Base-by-base conservation (phyloP, 768 basidiomycete genomes). In the Agaricus blazei region DNA sequence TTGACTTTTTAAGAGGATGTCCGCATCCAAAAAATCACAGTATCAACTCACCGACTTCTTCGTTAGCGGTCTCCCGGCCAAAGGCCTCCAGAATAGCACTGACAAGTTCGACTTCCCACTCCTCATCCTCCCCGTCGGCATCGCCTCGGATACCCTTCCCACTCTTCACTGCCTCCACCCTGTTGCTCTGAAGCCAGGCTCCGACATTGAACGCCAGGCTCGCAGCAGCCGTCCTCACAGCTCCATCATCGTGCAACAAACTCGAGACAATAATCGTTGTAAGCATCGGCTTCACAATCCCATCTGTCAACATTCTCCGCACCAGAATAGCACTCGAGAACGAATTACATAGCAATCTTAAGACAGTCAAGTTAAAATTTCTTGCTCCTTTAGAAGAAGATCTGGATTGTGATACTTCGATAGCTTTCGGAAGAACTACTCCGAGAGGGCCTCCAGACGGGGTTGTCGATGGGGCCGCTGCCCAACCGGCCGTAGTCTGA, bases 21-120 rank as follows among this genome's bases (percentile, higher is more conserved):
- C 41, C 15, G 29, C 26, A 50, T 31, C 42, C 12, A 52, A 46
- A 36, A 52, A 15, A 46, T 46, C 42, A 59, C 58, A 41, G n/a
- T 45, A 45, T 26, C 51, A 34, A 67, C 90, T 70, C 54, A 89
- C 93, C 85, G 62, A 91, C 84, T 64, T 95, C 94, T 67, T 91
- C 89, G 60, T 76, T 89, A 52, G 73, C 70, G 59, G 72, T 78
- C 71, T 96, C 93, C 59, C 79, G 78, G 49, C 76, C 77, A 19
- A 96, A 63, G 15, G 88, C 90, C 67, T 93, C 90, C 0, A 94
- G 66, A n/a, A 97, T 64, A 0, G 90, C 95, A 62, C 87, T 90
- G 2, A 85, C 74, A 31, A 96, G 69, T 72, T 97, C 95, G 0
- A 89, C 75, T 63, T 92, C 85, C 90, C 91, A 95, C 52, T 94